A percentile compares a stretch with the other conserved stretches of the same genome.
phyloP scores from a whole-genome alignment of 176 grass and related monocot species.

The Tillandsia fasciculata region DNA sequence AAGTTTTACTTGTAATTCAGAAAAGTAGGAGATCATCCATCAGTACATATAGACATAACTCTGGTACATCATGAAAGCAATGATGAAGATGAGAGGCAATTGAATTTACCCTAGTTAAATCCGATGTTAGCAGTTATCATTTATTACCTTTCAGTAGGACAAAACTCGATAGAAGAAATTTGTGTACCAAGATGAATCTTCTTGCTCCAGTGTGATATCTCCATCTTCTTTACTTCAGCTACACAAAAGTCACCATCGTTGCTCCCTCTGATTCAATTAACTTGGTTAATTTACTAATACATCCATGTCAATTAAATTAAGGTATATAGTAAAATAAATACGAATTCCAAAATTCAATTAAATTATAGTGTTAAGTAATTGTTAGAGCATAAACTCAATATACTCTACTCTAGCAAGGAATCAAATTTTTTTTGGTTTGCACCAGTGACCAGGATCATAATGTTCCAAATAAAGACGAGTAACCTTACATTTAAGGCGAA shows the following conservation, averaged over 20 bases:
- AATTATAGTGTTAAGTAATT: background rate
- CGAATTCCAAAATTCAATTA: background rate
- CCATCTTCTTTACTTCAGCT: constrained; percentile 83
- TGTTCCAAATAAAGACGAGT: too few species aligned
- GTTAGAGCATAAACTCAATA: background rate
- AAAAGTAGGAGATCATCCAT: too few species aligned
- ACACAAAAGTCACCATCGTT: constrained; percentile 78
- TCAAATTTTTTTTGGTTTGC: background rate
- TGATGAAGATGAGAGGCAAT: background rate
- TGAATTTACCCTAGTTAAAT: background rate
- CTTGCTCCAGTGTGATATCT: constrained; percentile 84
- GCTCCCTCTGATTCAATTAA: constrained; percentile 51
- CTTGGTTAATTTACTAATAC: background rate
- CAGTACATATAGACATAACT: background rate
- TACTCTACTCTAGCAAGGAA: background rate
- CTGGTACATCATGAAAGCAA: background rate
- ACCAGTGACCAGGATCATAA: too few species aligned
- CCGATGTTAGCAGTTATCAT: background rate
- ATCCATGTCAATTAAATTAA: background rate
- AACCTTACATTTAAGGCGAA: too few species aligned
- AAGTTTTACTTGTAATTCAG: too few species aligned
- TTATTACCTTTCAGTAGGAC: constrained; percentile 79
- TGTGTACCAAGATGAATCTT: constrained; percentile 69
- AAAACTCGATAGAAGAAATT: constrained; percentile 63
- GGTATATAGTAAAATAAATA: background rate